Evolutionary conservation across 2,329 filamentous ascomycete species (phyloP).

Genomic region (Trichophyton mentagrophytes): DNA sequence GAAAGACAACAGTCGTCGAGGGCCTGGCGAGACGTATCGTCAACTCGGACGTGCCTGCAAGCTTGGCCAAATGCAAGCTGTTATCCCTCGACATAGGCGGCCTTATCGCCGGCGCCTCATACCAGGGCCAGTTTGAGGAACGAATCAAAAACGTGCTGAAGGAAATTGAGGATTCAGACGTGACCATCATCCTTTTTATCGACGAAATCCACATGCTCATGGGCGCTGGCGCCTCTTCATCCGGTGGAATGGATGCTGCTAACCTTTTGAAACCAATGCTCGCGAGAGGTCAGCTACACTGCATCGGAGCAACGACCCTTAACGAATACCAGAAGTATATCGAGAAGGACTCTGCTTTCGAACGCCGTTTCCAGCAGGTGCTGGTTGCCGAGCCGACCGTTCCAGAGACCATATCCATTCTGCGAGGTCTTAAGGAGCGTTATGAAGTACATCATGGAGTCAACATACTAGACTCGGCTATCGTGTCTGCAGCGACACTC

Average conservation of each 20-base stretch:
- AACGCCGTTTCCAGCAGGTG: slow-evolving; percentile 97
- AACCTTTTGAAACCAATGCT: slow-evolving; percentile 98
- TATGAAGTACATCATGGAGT: slow-evolving; percentile 98
- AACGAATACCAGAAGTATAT: slow-evolving; percentile 97
- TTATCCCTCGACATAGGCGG: slow-evolving; percentile 92
- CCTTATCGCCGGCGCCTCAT: slow-evolving; percentile 93
- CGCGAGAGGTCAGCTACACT: slow-evolving; percentile 89
- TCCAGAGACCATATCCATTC: slow-evolving; percentile 84
- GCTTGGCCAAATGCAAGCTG: slow-evolving; percentile 82
- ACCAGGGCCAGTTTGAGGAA: slow-evolving; percentile 96
- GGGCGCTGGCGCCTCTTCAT: slow-evolving; percentile 87
- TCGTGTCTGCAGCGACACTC: slow-evolving; percentile 81
- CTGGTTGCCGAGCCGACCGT: slow-evolving; percentile 88
- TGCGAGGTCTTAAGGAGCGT: slow-evolving; percentile 94
- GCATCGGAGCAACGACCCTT: slow-evolving; percentile 91
- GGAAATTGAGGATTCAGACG: slow-evolving; percentile 86
- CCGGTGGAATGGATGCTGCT: slow-evolving; percentile 97
- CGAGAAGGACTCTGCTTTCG: slow-evolving; percentile 95
- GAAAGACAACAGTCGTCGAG: slow-evolving; percentile 96
- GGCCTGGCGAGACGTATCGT: slow-evolving; percentile 90
- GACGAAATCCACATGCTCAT: slow-evolving; percentile 98
- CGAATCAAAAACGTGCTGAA: slow-evolving; percentile 98
- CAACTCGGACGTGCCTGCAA: slow-evolving; percentile 91
- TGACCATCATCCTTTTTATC: slow-evolving; percentile 95
- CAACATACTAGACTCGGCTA: slow-evolving; percentile 84